These are phyloP conservation scores for Rutidosis leptorrhynchoides DNA, from an alignment of 129 eudicot genomes.

Conservation along the genomic window DNA sequence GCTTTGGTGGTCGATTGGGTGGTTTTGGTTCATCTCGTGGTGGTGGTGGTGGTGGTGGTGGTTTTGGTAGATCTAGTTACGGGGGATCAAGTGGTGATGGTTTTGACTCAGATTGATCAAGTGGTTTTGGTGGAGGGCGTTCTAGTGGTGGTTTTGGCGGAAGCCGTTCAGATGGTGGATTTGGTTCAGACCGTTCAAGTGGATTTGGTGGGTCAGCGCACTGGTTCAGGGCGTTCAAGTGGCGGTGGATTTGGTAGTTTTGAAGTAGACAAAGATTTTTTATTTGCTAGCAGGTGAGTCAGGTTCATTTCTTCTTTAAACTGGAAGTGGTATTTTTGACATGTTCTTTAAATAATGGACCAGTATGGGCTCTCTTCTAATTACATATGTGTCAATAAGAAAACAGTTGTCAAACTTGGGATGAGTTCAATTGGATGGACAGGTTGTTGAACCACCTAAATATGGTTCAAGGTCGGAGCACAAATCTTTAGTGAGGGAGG, in stretches of 20 bases:
- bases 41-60: slow-evolving; percentile 57
- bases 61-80: slow-evolving; percentile 44
- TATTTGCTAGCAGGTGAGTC: slow-evolving; percentile 14
- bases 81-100: slow-evolving; percentile 48
- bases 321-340: no score
- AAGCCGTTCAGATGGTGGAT: slow-evolving; percentile 17
- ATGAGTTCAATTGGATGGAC: not conserved
- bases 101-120: slow-evolving; percentile 8
- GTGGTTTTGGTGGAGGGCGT: slow-evolving; percentile 37
- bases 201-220: no score
- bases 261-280: no score
- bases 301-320: no score
- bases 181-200: slow-evolving; percentile 26
- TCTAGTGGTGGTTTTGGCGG: slow-evolving; percentile 19
- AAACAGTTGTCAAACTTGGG: not conserved
- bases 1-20: slow-evolving; percentile 28
- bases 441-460: no score
- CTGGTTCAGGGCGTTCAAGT: slow-evolving; percentile 27
- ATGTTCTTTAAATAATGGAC: not conserved
- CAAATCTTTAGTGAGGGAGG: not conserved
- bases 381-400: not conserved
- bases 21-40: slow-evolving; percentile 33
- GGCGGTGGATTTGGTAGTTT: slow-evolving; percentile 21
- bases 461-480: not conserved
- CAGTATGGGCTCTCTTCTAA: not conserved